Base-by-base conservation (phyloP, 2,329 filamentous ascomycete species). In the Incumbomyces lentus region DNA sequence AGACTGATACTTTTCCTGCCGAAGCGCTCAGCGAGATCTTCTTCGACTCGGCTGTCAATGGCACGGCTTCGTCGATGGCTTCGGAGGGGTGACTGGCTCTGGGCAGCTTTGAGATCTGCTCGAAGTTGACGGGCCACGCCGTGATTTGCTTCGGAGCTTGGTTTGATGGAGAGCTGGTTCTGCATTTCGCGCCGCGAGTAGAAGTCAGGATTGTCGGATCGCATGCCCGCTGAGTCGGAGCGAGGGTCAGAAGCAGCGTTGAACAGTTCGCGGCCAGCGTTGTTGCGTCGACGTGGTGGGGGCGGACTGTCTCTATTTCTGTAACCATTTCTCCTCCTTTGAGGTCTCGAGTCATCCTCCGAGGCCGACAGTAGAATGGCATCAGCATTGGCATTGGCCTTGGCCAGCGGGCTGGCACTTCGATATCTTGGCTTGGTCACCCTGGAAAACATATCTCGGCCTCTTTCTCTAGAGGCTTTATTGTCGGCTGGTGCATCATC, bases 401-500 rank as follows among this genome's bases (percentile, higher is more conserved):
- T 51, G 45, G 72, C 67, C 11, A 67, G 71, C 32, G 78, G 78
- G 6, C 78, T 81, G 14, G 77, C 77, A 59, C 76, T 81, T 52
- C 78, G 73, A 55, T 76, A 68, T 38, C 78, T 71, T 39, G 52
- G 51, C 16, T 55, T 60, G 18, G 59, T 59, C 17, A 60, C 58
- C 8, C 63, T 59, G 2, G 65, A 61, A 44, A 71, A 69, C 17
- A 71, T 52, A 26, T 71, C 65, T 32, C 56, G 52, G 37, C 55
- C 44, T 57, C 52, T 54, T 44, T 39, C 55, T 49, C 37, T 58
- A 56, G 44, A 60, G 18, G 60, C 47, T 43, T 61, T 57, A 6
- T 59, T 58, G 17, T 55, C 55, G 38, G 61, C 60, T 6, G 58
- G 66, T 49, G 77, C 76, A 58, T 94, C 87, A 54, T 92, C 87